phyloP scores from a whole-genome alignment of 2,329 filamentous ascomycete species.

The Macrophomina phaseolina region DNA sequence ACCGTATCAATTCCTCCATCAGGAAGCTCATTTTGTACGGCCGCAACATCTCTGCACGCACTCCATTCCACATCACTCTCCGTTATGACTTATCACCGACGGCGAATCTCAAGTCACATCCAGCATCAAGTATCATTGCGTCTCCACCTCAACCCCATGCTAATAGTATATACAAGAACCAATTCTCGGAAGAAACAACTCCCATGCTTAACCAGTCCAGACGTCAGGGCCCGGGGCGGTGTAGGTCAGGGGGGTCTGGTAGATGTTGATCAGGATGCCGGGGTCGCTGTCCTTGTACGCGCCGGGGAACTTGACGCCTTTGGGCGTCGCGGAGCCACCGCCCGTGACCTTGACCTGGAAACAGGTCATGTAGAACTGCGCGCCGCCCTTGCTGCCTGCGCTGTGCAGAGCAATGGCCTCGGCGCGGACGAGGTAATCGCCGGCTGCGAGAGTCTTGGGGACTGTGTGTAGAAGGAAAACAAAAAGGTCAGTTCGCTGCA shows the following conservation, averaged over 20 bases:
- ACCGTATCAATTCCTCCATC: neutral
- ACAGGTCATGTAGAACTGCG: conserved; percentile 54
- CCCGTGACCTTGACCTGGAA: conserved; percentile 47
- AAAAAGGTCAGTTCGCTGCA: conserved; percentile 30
- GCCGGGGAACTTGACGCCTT: conserved; percentile 54
- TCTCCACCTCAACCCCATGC: neutral
- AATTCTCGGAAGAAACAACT: neutral
- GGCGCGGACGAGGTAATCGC: conserved; percentile 51
- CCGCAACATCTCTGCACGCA: neutral
- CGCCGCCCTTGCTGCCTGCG: conserved; percentile 43
- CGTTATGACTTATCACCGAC: neutral
- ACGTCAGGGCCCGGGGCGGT: conserved; percentile 51
- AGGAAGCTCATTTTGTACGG: neutral
- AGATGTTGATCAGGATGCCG: conserved; percentile 52
- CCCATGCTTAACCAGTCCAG: conserved; percentile 36
- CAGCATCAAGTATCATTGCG: neutral
- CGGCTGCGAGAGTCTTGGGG: conserved; percentile 47
- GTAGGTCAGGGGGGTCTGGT: conserved; percentile 46
- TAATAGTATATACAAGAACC: conserved; percentile 9
- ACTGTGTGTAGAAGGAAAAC: conserved; percentile 38
- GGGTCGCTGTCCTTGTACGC: conserved; percentile 48
- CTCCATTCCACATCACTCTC: neutral
- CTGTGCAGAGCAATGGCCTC: conserved; percentile 55
- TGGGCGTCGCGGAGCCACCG: conserved; percentile 42
- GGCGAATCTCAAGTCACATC: neutral